phyloP scores from a whole-genome alignment of 495 filamentous ascomycete genomes.

The Aspergillus olivimuriae region DNA sequence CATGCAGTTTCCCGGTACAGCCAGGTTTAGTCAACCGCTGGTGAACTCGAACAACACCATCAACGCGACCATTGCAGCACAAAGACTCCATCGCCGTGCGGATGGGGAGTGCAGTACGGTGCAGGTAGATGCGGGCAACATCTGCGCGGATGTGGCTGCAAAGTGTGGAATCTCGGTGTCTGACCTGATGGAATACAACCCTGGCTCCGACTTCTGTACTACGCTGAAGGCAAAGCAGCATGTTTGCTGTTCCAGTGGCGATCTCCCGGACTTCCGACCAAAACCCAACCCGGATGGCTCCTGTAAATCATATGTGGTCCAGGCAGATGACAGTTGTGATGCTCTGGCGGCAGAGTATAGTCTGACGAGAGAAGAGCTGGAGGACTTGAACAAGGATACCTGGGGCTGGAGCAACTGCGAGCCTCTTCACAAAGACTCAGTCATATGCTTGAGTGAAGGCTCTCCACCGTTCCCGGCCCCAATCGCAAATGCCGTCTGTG shows the following conservation, averaged over 20 bases:
- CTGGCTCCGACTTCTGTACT: constrained; percentile 26
- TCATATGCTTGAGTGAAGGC: constrained; percentile 46
- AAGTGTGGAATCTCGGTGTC: constrained; percentile 5
- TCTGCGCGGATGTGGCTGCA: neutral
- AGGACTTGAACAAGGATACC: constrained; percentile 24
- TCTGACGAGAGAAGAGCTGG: constrained; percentile 23
- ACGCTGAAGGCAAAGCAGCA: constrained; percentile 25
- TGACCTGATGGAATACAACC: constrained; percentile 36
- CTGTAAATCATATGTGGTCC: constrained; percentile 31
- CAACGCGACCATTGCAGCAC: constrained; percentile 1
- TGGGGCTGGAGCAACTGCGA: constrained; percentile 47
- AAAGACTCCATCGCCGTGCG: neutral
- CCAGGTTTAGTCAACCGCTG: constrained; percentile 12
- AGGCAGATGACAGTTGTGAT: constrained; percentile 23
- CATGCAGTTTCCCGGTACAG: constrained; percentile 12
- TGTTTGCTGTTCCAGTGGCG: constrained; percentile 44
- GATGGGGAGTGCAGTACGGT: neutral
- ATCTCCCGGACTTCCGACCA: constrained; percentile 32
- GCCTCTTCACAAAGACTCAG: constrained; percentile 12
- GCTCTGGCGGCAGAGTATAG: constrained; percentile 15
- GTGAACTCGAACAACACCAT: constrained; percentile 3
- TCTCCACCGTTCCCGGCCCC: constrained; percentile 36
- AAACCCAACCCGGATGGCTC: constrained; percentile 34
- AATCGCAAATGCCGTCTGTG: constrained; percentile 34
- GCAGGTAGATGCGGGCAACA: neutral